These are phyloP conservation scores for Rosa rugosa DNA, from an alignment of 306 rosid species.

Conservation along the genomic window DNA sequence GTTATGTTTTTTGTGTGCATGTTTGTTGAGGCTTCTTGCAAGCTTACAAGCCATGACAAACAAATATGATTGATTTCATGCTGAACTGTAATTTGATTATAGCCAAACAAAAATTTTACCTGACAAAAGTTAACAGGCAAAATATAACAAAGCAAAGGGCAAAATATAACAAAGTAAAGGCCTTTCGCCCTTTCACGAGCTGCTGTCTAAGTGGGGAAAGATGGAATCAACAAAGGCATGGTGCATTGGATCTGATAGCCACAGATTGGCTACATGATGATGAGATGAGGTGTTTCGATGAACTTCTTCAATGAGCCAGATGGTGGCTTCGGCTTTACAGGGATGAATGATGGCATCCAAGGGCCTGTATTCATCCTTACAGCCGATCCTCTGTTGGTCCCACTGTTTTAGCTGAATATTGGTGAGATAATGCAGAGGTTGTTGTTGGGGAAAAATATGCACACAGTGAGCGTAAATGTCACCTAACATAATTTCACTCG, in stretches of 20 bases:
- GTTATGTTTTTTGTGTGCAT: too few species aligned
- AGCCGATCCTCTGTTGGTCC: constrained; percentile 77
- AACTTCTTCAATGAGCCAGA: constrained; percentile 91
- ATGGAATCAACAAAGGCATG: constrained; percentile 67
- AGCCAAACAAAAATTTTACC: neutral
- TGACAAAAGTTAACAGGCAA: neutral
- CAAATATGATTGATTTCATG: neutral
- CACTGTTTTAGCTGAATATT: constrained; percentile 77
- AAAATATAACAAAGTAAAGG: constrained; percentile 17
- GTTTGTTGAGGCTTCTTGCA: neutral
- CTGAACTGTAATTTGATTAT: neutral
- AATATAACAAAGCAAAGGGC: constrained; percentile 18
- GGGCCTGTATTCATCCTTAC: constrained; percentile 56
- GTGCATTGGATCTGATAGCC: constrained; percentile 73
- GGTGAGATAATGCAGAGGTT: constrained; percentile 94
- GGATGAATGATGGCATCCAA: constrained; percentile 78
- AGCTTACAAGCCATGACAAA: neutral
- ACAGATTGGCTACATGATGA: constrained; percentile 62
- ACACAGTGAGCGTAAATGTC: too few species aligned
- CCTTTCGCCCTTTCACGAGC: constrained; percentile 28
- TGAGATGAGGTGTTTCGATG: constrained; percentile 79
- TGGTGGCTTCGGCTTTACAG: constrained; percentile 74
- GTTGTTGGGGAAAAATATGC: too few species aligned
- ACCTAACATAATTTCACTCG: too few species aligned
- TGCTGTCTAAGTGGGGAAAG: constrained; percentile 49